phyloP scores from a whole-genome alignment of 2,329 filamentous ascomycete genomes.

The Fusarium nelsonii region DNA sequence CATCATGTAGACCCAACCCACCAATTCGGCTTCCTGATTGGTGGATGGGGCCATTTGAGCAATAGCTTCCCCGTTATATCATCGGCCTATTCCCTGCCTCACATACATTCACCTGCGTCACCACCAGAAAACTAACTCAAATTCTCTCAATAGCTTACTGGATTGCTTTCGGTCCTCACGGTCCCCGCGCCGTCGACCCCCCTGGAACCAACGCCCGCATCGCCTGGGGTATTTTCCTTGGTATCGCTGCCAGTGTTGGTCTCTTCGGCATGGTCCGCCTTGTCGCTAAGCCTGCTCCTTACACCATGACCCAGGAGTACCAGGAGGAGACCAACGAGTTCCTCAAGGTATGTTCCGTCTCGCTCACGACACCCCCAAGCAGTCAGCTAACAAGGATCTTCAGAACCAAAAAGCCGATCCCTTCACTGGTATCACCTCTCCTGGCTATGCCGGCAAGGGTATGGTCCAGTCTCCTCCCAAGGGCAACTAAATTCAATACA shows the following conservation, averaged over 20 bases:
- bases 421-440: conserved; percentile 83
- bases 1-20: conserved; percentile 39
- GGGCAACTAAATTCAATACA: conserved; percentile 57
- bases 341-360: conserved; percentile 74
- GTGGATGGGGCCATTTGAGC: conserved; percentile 23
- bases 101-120: conserved; percentile 25
- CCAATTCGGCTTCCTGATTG: conserved; percentile 45
- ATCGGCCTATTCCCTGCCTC: conserved; percentile 32
- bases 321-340: conserved; percentile 96
- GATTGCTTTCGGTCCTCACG: conserved; percentile 98
- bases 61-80: conserved; percentile 32
- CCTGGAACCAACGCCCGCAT: conserved; percentile 88
- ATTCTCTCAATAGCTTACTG: conserved; percentile 82
- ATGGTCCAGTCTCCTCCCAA: conserved; percentile 78
- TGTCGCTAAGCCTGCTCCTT: conserved; percentile 78
- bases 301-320: conserved; percentile 96
- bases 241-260: conserved; percentile 73
- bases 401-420: conserved; percentile 88
- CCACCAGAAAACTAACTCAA: conserved; percentile 54
- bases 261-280: conserved; percentile 80
- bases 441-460: conserved; percentile 82
- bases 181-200: conserved; percentile 84
- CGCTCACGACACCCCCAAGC: background rate
- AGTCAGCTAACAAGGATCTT: conserved; percentile 38
- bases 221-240: conserved; percentile 76